These are phyloP conservation scores for Diplocarpon mali DNA, from an alignment of 2,329 filamentous ascomycete species.

Conservation along the genomic window DNA sequence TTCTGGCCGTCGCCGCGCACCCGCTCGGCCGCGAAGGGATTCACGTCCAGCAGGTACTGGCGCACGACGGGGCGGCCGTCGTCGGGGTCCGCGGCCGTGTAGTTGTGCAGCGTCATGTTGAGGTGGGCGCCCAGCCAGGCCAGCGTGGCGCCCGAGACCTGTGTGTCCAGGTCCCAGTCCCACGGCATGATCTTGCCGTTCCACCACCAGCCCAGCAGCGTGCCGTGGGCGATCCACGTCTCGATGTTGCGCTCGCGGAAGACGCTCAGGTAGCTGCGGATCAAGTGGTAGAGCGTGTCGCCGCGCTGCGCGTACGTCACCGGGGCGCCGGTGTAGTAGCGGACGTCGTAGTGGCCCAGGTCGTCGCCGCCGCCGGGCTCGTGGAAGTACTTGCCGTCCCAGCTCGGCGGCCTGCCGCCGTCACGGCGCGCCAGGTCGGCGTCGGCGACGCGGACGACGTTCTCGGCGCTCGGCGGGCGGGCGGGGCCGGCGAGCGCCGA, in stretches of 20 bases:
- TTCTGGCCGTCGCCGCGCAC: constrained; percentile 58
- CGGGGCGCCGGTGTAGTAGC: constrained; percentile 51
- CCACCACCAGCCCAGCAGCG: constrained; percentile 84
- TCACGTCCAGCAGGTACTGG: constrained; percentile 64
- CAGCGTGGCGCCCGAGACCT: constrained; percentile 59
- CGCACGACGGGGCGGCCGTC: constrained; percentile 33
- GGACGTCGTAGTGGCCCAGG: constrained; percentile 62
- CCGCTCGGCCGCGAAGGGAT: constrained; percentile 54
- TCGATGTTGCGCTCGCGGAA: constrained; percentile 56
- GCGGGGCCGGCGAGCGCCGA: background rate
- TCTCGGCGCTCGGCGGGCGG: background rate
- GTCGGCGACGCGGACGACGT: background rate
- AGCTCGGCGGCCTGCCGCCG: background rate
- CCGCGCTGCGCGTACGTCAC: constrained; percentile 56
- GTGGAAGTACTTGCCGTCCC: constrained; percentile 22
- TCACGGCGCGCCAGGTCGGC: background rate
- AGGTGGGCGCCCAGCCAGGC: constrained; percentile 50
- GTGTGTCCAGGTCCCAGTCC: constrained; percentile 78
- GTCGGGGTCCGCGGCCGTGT: constrained; percentile 30
- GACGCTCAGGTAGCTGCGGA: constrained; percentile 61
- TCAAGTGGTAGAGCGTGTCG: constrained; percentile 55
- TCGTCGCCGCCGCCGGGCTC: constrained; percentile 50
- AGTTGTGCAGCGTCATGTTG: constrained; percentile 50
- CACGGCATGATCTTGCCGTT: constrained; percentile 67
- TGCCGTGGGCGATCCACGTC: constrained; percentile 82